Conservation (phyloP, 2,329 filamentous ascomycete species). For the Cytospora schulzeri region DNA sequence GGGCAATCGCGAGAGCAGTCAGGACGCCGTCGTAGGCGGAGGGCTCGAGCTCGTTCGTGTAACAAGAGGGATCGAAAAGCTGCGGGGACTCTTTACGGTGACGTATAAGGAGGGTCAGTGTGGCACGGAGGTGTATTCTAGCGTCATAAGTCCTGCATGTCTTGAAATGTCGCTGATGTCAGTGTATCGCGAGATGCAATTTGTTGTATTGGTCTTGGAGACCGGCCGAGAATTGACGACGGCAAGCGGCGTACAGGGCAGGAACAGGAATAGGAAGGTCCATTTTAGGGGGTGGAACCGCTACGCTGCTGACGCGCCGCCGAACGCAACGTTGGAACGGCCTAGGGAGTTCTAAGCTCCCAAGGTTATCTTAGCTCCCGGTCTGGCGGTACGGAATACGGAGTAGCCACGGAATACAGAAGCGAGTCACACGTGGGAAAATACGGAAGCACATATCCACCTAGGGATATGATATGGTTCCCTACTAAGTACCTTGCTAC, state of each 20-base stretch:
- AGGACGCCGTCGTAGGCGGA: slow-evolving; percentile 7
- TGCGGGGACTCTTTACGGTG: slow-evolving; percentile 23
- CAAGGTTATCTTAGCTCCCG: not conserved
- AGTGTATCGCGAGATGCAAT: slow-evolving; percentile 23
- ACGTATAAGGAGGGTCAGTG: slow-evolving; percentile 17
- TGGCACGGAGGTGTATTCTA: slow-evolving; percentile 19
- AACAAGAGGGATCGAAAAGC: slow-evolving; percentile 17
- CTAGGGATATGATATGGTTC: too few species aligned
- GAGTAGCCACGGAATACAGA: not conserved
- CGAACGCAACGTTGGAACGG: too few species aligned
- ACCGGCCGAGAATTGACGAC: not conserved
- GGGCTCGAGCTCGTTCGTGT: slow-evolving; percentile 23
- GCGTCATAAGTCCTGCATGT: slow-evolving; percentile 28
- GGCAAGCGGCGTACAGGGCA: not conserved
- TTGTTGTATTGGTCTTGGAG: not conserved
- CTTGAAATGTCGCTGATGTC: slow-evolving; percentile 16
- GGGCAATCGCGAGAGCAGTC: slow-evolving; percentile 3
- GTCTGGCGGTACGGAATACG: not conserved
- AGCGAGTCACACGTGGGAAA: too few species aligned
- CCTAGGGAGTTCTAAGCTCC: not conserved
- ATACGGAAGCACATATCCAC: too few species aligned
- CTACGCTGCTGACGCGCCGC: not conserved
- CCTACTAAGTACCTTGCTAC: too few species aligned
- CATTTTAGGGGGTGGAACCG: slow-evolving; percentile 1
- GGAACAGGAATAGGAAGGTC: not conserved